These are phyloP conservation scores for Withania somnifera DNA, from an alignment of 305 asterid genomes.

Conservation along the genomic window DNA sequence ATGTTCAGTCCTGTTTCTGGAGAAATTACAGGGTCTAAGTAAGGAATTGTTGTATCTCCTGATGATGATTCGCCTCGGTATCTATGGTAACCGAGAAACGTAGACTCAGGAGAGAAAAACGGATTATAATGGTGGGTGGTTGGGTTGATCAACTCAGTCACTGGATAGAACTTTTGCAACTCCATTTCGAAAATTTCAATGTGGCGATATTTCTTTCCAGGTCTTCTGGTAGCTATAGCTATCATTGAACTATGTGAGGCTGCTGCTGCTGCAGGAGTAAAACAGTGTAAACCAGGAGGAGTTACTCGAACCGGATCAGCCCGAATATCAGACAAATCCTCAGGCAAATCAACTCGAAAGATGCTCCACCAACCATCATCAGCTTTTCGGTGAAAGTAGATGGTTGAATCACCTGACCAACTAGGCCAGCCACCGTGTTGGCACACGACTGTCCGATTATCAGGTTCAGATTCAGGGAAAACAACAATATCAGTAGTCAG, in stretches of 20 bases:
- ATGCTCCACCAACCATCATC: constrained; percentile 98
- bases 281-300: constrained; percentile 69
- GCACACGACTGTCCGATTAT: constrained; percentile 27
- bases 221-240: constrained; percentile 63
- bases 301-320: constrained; percentile 44
- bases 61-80: constrained; percentile 44
- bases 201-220: constrained; percentile 48
- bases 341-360: constrained; percentile 34
- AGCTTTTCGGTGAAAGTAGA: constrained; percentile 61
- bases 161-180: constrained; percentile 29
- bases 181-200: constrained; percentile 55
- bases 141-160: constrained; percentile 47
- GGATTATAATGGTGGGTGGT: constrained; percentile 72
- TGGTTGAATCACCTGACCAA: constrained; percentile 48
- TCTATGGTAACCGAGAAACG: constrained; percentile 53
- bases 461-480: constrained; percentile 35
- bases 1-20: constrained; percentile 32
- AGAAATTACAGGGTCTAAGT: constrained; percentile 37
- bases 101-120: constrained; percentile 43
- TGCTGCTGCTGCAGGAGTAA: constrained; percentile 38
- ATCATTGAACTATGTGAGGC: constrained; percentile 31
- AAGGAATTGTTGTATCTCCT: constrained; percentile 33
- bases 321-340: background rate
- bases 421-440: constrained; percentile 79
- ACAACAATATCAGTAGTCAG: constrained; percentile 55